Evolutionary conservation across 2,329 filamentous ascomycete species (phyloP).

Genomic region (Nannizziopsis barbatae): DNA sequence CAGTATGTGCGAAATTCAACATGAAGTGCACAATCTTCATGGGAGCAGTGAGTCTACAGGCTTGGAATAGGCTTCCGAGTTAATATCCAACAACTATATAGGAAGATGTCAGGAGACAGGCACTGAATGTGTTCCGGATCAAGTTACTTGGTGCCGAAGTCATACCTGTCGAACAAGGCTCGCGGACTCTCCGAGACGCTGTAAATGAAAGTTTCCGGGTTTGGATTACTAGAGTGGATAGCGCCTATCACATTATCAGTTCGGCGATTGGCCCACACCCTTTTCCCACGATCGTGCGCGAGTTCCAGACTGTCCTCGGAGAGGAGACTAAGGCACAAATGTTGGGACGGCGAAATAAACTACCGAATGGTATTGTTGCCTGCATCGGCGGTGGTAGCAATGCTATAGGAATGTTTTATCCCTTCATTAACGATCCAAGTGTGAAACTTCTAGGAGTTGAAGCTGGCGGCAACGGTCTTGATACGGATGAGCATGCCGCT

Average conservation of each 20-base stretch:
- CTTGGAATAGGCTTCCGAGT: too few species aligned
- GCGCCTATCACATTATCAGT: slow-evolving; percentile 96
- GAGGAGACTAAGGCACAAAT: slow-evolving; percentile 91
- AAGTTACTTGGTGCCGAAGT: slow-evolving; percentile 89
- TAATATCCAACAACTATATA: too few species aligned
- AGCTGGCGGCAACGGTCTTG: slow-evolving; percentile 83
- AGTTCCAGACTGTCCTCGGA: slow-evolving; percentile 94
- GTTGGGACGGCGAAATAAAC: slow-evolving; percentile 67
- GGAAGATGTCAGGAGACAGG: slow-evolving; percentile 91
- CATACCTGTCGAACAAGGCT: slow-evolving; percentile 83
- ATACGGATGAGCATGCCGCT: slow-evolving; percentile 74
- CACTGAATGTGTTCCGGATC: slow-evolving; percentile 97
- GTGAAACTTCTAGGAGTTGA: slow-evolving; percentile 91
- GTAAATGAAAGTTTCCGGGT: slow-evolving; percentile 92
- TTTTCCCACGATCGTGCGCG: slow-evolving; percentile 93
- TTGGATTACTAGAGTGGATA: slow-evolving; percentile 87
- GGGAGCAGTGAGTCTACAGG: slow-evolving; percentile 49
- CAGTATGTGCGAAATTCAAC: slow-evolving; percentile 93
- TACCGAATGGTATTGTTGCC: slow-evolving; percentile 90
- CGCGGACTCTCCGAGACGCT: slow-evolving; percentile 68
- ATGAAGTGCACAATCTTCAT: slow-evolving; percentile 98
- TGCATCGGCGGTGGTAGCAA: slow-evolving; percentile 95
- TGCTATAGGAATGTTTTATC: slow-evolving; percentile 95
- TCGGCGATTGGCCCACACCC: slow-evolving; percentile 96
- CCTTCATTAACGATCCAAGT: slow-evolving; percentile 71